Base-by-base conservation (phyloP, 1,284 basidiomycete species). In the Papiliotrema flavescens region DNA sequence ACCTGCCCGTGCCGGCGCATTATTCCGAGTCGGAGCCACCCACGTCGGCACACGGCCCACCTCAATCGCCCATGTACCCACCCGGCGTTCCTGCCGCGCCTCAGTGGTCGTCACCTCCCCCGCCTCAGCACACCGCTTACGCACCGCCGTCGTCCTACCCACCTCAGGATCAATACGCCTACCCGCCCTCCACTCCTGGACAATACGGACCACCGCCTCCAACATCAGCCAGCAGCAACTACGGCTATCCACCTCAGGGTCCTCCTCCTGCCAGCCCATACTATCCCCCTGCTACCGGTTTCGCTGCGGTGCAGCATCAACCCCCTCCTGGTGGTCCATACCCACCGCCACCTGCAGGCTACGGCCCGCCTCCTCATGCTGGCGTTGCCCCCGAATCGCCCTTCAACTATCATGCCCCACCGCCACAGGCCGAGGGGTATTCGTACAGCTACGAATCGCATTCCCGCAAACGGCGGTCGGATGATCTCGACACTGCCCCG, bases 11-110 rank as follows among this genome's bases (percentile, higher is more conserved):
- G 3, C 69, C 66, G 1, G 60, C 56, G n/a, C 70, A 75, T 47
- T 75, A 75, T 42, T 60, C 70, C 41, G 73, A 73, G 7, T 72
- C 73, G 9, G 71, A 73, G 56, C 73, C 71, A 19, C 70, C 71
- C n/a, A 57, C 59, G 8, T 65, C 71, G 17, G 67, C 73, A 36
- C 70, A 71, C 37, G 71, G 73, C 22, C 70, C 69, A 3, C 68
- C 70, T 22, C 65, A 72, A 56, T 71, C 70, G 19, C 73, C 71
- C 15, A 71, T 73, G 70, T 73, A 73, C 48, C 55, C 67, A 14
- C 56, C 55, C 2, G 56, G 53, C 15, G 34, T 51, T 22, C 51
- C 49, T 22, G 43, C 60, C 20, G 47, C 45, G 2, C 61, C 59
- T 37, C 52, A 63, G 2, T 57, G 64, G 39, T 73, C 69, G 67